These are phyloP conservation scores for Endocladia muricata DNA, from an alignment of 31 red algal genomes.

Conservation along the genomic window DNA sequence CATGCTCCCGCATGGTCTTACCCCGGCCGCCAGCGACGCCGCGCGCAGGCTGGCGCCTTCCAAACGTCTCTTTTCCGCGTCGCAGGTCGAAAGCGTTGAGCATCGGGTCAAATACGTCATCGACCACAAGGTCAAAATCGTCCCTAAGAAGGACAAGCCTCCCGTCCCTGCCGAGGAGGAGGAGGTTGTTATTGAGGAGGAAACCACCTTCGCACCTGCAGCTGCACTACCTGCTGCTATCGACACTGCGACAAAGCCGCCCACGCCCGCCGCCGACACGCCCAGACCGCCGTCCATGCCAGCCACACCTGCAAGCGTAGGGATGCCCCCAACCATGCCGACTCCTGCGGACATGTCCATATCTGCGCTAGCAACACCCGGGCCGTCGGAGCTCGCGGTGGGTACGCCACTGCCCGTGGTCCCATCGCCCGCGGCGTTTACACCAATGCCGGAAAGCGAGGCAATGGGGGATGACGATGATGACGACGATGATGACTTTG, in stretches of 20 bases:
- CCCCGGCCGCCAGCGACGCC: conserved; percentile 70
- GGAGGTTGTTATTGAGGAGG: conserved; percentile 61
- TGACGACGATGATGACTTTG: conserved; percentile 54
- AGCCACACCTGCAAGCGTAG: background rate
- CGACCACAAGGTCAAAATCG: conserved; percentile 79
- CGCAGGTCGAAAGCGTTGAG: conserved; percentile 78
- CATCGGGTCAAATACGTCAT: conserved; percentile 83
- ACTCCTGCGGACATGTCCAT: background rate
- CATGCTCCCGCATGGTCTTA: conserved; percentile 64
- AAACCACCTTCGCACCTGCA: background rate
- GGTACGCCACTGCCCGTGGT: conserved; percentile 15
- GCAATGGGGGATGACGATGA: conserved; percentile 45
- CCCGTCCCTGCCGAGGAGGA: conserved; percentile 64
- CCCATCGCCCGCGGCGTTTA: conserved; percentile 21
- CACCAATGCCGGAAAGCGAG: background rate
- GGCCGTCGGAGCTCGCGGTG: background rate
- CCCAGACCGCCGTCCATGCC: background rate
- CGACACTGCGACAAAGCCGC: background rate
- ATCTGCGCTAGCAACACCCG: background rate
- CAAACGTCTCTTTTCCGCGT: conserved; percentile 38
- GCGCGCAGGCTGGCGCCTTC: conserved; percentile 47
- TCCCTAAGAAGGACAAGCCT: conserved; percentile 45
- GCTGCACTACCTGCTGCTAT: background rate
- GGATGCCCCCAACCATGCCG: background rate
- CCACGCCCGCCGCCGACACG: background rate